phyloP scores from a whole-genome alignment of 1,284 basidiomycete genomes.

The Mycosarcoma maydis region DNA sequence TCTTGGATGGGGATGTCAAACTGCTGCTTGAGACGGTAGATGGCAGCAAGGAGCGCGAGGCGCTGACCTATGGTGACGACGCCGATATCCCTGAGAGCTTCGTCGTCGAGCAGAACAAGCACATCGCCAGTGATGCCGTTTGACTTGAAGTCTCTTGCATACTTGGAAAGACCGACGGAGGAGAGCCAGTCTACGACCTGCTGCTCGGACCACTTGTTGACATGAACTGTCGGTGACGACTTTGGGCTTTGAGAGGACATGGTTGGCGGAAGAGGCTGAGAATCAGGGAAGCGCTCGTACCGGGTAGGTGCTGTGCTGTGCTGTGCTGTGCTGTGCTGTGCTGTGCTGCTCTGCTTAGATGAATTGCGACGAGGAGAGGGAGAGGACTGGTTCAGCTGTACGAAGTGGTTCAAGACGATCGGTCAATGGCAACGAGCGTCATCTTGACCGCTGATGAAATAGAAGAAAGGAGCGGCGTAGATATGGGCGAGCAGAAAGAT shows the following conservation, averaged over 20 bases:
- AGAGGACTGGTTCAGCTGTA: too few relatives aligned
- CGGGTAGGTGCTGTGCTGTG: too few relatives aligned
- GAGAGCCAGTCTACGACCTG: slow-evolving; percentile 58
- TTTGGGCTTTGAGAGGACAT: slow-evolving; percentile 39
- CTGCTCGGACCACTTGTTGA: slow-evolving; percentile 55
- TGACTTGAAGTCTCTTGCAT: slow-evolving; percentile 38
- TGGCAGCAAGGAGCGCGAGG: slow-evolving; percentile 54
- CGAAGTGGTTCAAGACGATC: too few relatives aligned
- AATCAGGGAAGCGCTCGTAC: too few relatives aligned
- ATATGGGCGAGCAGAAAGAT: too few relatives aligned
- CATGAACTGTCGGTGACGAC: slow-evolving; percentile 44
- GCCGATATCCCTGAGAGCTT: slow-evolving; percentile 62
- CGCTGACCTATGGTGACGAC: slow-evolving; percentile 62
- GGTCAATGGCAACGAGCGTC: too few relatives aligned
- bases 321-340: too few relatives aligned
- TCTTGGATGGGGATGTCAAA: slow-evolving; percentile 60
- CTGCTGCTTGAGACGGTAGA: slow-evolving; percentile 59
- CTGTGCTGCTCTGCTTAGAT: too few relatives aligned
- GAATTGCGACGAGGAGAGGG: too few relatives aligned
- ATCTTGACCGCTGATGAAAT: too few relatives aligned
- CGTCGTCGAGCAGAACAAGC: slow-evolving; percentile 62
- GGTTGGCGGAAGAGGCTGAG: not conserved
- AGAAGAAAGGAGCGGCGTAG: too few relatives aligned
- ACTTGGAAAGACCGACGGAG: slow-evolving; percentile 44
- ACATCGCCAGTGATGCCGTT: slow-evolving; percentile 65